These are phyloP conservation scores for Chaetomium olivaceum DNA, from an alignment of 2,329 filamentous ascomycete genomes.

Conservation along the genomic window DNA sequence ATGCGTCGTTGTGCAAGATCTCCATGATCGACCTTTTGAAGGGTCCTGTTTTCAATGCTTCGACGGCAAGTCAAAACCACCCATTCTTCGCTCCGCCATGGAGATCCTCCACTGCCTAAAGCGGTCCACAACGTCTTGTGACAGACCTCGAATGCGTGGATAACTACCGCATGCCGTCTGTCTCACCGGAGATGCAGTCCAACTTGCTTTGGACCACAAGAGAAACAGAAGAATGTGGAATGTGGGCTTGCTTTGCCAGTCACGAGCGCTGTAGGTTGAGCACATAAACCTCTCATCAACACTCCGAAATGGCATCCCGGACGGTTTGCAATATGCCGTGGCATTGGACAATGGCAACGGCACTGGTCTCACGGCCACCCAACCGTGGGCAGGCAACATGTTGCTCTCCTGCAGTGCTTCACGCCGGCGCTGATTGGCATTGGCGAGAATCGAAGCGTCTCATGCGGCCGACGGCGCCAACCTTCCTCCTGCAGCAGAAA, in stretches of 20 bases:
- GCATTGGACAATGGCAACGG: constrained; percentile 21
- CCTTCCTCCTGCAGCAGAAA: constrained; percentile 15
- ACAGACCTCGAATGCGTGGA: constrained; percentile 3
- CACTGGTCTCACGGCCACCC: neutral
- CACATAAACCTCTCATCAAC: neutral
- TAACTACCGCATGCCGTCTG: neutral
- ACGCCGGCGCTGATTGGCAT: constrained; percentile 24
- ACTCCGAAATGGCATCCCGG: constrained; percentile 20
- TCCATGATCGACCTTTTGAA: constrained; percentile 21
- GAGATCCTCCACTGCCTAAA: constrained; percentile 3
- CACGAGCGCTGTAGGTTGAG: neutral
- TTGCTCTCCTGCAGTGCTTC: constrained; percentile 13
- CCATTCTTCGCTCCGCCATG: constrained; percentile 1
- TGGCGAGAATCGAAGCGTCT: constrained; percentile 22
- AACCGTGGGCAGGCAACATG: neutral
- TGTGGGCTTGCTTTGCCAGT: neutral
- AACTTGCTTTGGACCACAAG: neutral
- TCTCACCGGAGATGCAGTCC: neutral
- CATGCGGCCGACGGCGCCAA: constrained; percentile 21
- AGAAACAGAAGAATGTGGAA: neutral
- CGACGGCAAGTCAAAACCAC: neutral
- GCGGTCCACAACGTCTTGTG: constrained; percentile 1
- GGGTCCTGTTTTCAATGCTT: constrained; percentile 16
- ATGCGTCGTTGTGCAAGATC: constrained; percentile 25
- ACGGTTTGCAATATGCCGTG: constrained; percentile 8